These are phyloP conservation scores for Metarhizium anisopliae DNA, from an alignment of 2,329 filamentous ascomycete genomes.

Conservation along the genomic window DNA sequence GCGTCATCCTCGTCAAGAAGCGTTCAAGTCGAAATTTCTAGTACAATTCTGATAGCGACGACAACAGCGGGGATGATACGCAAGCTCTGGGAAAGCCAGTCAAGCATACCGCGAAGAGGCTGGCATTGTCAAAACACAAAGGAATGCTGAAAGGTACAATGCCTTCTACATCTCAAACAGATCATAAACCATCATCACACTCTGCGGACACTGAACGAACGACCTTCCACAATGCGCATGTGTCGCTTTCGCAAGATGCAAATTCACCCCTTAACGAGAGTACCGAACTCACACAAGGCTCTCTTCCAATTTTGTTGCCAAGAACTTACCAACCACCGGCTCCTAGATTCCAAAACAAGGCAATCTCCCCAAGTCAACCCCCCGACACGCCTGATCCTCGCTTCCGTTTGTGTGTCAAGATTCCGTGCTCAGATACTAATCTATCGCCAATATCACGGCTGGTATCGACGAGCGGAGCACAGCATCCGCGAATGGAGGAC, in stretches of 20 bases:
- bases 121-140: background rate
- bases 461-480: background rate
- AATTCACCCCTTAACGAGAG: background rate
- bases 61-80: slow-evolving; percentile 15
- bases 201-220: background rate
- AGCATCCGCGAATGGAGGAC: background rate
- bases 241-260: background rate
- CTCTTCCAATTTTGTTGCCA: background rate
- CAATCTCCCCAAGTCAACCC: background rate
- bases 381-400: background rate
- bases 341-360: background rate
- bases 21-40: slow-evolving; percentile 24
- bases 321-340: background rate
- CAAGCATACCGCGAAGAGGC: background rate
- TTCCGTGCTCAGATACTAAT: too few relatives aligned
- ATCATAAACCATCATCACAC: background rate
- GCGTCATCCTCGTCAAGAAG: slow-evolving; percentile 26
- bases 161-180: background rate
- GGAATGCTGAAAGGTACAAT: background rate
- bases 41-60: slow-evolving; percentile 28
- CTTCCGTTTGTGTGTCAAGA: too few relatives aligned
- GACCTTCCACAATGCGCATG: background rate
- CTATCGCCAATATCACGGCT: background rate
- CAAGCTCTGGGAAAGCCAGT: background rate
- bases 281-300: background rate